A percentile compares a stretch with the other conserved stretches of the same genome.
Evolutionary conservation across 768 basidiomycete genomes (phyloP).

Genomic region (Mycena chlorophos): DNA sequence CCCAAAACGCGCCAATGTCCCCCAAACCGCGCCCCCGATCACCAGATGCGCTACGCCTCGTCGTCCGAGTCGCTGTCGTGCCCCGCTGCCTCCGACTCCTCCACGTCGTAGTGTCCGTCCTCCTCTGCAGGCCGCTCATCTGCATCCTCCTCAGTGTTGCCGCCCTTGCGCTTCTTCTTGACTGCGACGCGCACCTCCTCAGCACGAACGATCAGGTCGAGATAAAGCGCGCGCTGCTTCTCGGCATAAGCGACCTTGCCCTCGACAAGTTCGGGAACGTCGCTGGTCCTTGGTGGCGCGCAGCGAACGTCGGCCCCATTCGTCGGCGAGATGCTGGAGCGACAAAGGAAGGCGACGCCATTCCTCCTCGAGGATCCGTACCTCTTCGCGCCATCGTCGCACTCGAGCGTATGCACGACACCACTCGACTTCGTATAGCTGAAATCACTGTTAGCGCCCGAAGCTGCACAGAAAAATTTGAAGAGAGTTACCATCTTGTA

Average conservation of each 20-base stretch:
- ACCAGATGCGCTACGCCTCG: too few species aligned
- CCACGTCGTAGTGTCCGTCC: too few species aligned
- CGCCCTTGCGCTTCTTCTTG: not conserved
- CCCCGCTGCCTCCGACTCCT: too few species aligned
- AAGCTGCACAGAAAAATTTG: too few species aligned
- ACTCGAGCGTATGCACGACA: conserved; percentile 1
- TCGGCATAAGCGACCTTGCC: not conserved
- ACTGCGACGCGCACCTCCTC: not conserved
- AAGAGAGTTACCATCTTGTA: too few species aligned
- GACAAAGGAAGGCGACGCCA: conserved; percentile 6
- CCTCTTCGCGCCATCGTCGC: conserved; percentile 21
- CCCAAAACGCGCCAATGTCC: too few species aligned
- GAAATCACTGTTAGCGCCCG: not conserved
- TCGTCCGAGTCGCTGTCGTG: too few species aligned
- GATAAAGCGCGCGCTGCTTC: not conserved
- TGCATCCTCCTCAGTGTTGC: too few species aligned
- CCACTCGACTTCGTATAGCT: conserved; percentile 1
- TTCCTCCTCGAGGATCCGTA: conserved; percentile 19
- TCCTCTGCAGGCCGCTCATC: too few species aligned
- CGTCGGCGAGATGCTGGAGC: not conserved
- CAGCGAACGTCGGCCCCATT: not conserved
- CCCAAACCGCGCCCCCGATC: too few species aligned
- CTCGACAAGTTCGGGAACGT: not conserved
- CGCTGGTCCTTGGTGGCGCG: not conserved
- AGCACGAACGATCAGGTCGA: too few species aligned